Conservation (phyloP, 805 yeast genomes). For the Lachancea kluyveri region DNA sequence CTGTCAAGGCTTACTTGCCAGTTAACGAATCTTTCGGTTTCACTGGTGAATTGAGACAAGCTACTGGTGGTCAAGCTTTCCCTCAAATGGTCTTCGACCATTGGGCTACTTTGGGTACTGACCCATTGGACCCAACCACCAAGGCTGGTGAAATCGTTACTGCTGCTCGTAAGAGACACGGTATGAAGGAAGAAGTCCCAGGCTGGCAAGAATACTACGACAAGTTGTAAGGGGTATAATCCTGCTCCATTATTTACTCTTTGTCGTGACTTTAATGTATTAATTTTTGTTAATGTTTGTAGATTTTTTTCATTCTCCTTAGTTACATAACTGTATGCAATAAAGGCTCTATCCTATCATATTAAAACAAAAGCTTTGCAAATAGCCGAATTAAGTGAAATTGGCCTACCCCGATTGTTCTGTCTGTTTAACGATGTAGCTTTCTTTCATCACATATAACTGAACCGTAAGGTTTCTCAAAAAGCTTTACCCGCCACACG, state of each 20-base stretch:
- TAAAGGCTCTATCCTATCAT: too few relatives aligned
- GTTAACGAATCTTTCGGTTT: slow-evolving; percentile 99
- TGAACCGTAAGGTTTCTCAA: too few relatives aligned
- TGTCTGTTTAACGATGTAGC: too few relatives aligned
- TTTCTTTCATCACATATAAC: too few relatives aligned
- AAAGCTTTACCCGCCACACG: too few relatives aligned
- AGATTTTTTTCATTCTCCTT: slow-evolving; percentile 4
- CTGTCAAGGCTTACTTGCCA: slow-evolving; percentile 99
- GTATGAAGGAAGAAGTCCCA: slow-evolving; percentile 96
- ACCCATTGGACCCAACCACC: slow-evolving; percentile 81
- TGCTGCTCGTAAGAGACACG: slow-evolving; percentile 88
- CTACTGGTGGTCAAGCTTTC: slow-evolving; percentile 99
- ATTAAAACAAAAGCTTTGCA: too few relatives aligned
- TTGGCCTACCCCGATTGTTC: too few relatives aligned
- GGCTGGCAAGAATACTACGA: slow-evolving; percentile 99
- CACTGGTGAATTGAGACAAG: slow-evolving; percentile 99
- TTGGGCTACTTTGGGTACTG: slow-evolving; percentile 89
- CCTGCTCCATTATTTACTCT: slow-evolving; percentile 5
- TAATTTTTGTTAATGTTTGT: slow-evolving; percentile 8
- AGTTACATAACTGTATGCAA: too few relatives aligned
- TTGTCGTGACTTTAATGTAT: slow-evolving; percentile 11
- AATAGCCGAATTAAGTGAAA: too few relatives aligned
- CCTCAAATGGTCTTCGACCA: slow-evolving; percentile 99
- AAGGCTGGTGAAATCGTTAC: slow-evolving; percentile 61
- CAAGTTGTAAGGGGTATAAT: slow-evolving; percentile 76